Evolutionary conservation across 352 stramenopile genomes (phyloP), one percentile per base, ranked within the genome.

Genomic region (Pythium dissotocum): DNA sequence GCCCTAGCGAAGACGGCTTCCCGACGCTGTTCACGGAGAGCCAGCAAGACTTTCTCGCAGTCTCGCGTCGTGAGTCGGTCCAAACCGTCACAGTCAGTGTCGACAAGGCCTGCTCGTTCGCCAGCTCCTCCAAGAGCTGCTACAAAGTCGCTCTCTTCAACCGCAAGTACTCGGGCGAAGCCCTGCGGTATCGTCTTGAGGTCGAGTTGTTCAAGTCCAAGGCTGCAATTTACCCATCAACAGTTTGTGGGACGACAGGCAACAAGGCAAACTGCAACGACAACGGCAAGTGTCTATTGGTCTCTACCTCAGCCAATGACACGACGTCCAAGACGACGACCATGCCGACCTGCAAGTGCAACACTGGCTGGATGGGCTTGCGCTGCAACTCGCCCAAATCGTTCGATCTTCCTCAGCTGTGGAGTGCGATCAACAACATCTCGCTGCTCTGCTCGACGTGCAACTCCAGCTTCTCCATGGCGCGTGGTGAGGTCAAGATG

Each of bases 141-240:
- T 93, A 81, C 77, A 93, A 93, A 61, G 65, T 93, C 10, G 80
- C 83, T 0, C 49, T 91, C 2, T 75, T 88, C 75, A 91, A 93
- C 62, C 84, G 83, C 35, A 63, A 77, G 21, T 79, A 86, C 16
- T 85, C 85, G 1, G 82, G 77, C 33, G 69, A 69, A 30, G 55
- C 64, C 2, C 69, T 93, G 16, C 69, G 59, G n/a, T 90, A 80
- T 33, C 63, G 71, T 0, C 61, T 93, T 3, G 67, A 81, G 66
- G 73, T 85, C 35, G 58, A 64, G 35, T 54, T 89, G 6, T 75
- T 86, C 33, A 54, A 42, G 1, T 79, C 74, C 18, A 58, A 58
- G 28, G 46, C 58, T 0, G 55, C 66, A 0, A 66, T 76, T 8
- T 85, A 73, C 32, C 67, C 70, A 5, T 67, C 64, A 24, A 32